Evolutionary conservation across 352 stramenopile species (phyloP), one percentile per base, ranked within the genome.

Genomic region (Phytopythium ostracodes): DNA sequence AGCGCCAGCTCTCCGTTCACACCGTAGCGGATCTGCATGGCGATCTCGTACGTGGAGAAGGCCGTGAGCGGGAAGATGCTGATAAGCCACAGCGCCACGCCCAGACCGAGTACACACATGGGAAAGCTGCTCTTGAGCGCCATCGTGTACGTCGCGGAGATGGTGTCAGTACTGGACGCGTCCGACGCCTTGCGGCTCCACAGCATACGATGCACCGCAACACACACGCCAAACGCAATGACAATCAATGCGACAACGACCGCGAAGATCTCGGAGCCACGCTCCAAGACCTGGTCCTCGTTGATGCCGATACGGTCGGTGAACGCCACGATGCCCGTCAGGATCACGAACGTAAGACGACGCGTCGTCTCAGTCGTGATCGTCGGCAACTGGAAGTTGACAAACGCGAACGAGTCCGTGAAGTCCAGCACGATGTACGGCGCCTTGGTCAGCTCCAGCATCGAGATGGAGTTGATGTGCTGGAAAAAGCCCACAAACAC

Each of bases 381-480:
- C 8, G 73, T 67, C 27, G 74, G 67, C 14, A 88, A 17, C 24
- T 89, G 71, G 50, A 88, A 74, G 50, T 88, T 90, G 4, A 73
- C 68, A 66, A 81, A 94, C 14, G 82, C 83, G 60, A 94, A 89
- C 55, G 81, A 85, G 56, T 94, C 84, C 7, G 77, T 84, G 43
- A 91, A 92, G 56, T 89, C 77, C 38, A 91, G 58, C 31, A 89
- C 73, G 46, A 89, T 79, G 60, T 90, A 79, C 57, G 84, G 84
- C n/a, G 82, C 77, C 55, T 91, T 91, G 17, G 76, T 84, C 15
- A 90, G 63, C 52, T 85, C 79, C n/a, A 88, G 66, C 72, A 91
- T 82, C 33, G 81, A 90, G 44, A 93, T 74, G 22, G 81, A 87
- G 52, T 77, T 75, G 42, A 93, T 49, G 44, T 89, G 78, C 64